Evolutionary conservation across 352 stramenopile genomes (phyloP), one percentile per base, ranked within the genome.

Genomic region (Globisporangium megalacanthum): DNA sequence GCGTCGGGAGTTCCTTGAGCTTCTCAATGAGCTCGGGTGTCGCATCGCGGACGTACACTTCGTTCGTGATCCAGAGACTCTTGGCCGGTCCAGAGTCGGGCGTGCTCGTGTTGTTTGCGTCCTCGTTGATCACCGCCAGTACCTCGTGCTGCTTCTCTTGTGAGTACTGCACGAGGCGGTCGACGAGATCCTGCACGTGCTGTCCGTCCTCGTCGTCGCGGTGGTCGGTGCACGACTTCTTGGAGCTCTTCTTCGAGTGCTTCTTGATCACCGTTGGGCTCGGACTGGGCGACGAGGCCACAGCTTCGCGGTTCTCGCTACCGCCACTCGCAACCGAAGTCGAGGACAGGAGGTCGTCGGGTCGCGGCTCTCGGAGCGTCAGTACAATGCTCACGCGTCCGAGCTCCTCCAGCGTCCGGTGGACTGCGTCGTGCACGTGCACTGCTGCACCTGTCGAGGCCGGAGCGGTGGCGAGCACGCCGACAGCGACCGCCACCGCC

Each of bases 11-110:
- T 7, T 52, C 53, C 6, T 64, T 61, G 25, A 81, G 61, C 49
- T 65, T 65, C 45, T 68, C 60, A 4, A 83, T 62, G 20, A 83
- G 50, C 51, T 68, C 73, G 0, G 59, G 39, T 9, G 66, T 72
- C 15, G 69, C 70, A 14, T 66, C 64, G 1, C 70, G 65, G 3
- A 83, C 53, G 31, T 67, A 62, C 7, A 83, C 47, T 50, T 77
- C 64, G 56, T 83, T 80, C n/a, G 73, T 68, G 63, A 83, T 78
- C 73, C 73, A 83, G 0, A 83, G 48, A n/a, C 70, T 80, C 46
- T 65, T 62, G 7, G 62, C 61, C 4, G 46, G 37, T 0, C 53
- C 50, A 4, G 46, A 54, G 1, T 44, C 50, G 0, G 52, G 52
- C 3, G 52, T 65, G 9, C 52, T 61, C 8, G 52, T 47, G 39